Conservation (phyloP, 495 filamentous ascomycete species). For the Penicillium macrosclerotiorum region DNA sequence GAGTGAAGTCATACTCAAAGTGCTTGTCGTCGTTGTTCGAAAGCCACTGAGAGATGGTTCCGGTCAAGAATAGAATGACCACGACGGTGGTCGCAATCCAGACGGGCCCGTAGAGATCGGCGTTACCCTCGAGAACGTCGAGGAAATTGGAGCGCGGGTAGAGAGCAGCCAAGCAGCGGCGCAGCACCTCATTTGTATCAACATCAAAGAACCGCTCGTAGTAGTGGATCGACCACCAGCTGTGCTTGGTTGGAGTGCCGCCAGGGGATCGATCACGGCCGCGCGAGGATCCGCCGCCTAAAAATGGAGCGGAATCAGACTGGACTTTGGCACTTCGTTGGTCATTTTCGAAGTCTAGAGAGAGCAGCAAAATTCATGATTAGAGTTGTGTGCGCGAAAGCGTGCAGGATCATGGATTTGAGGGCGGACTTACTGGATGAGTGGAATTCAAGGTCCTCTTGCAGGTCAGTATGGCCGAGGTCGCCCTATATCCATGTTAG, state of each 20-base stretch:
- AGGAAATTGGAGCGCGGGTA: slow-evolving; percentile 92
- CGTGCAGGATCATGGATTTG: no score
- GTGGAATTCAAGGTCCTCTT: slow-evolving; percentile 99
- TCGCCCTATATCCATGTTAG: slow-evolving; percentile 66
- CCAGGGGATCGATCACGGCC: slow-evolving; percentile 43
- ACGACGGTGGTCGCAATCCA: slow-evolving; percentile 99
- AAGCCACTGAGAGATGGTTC: slow-evolving; percentile 89
- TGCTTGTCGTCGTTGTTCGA: slow-evolving; percentile 56
- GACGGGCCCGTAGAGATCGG: slow-evolving; percentile 91
- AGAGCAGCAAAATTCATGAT: not conserved
- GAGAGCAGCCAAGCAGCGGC: slow-evolving; percentile 77
- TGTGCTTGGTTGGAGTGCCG: slow-evolving; percentile 67
- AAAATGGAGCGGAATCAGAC: slow-evolving; percentile 57
- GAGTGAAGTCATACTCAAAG: slow-evolving; percentile 83
- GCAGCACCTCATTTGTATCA: slow-evolving; percentile 82
- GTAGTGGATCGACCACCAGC: slow-evolving; percentile 88
- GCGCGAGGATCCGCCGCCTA: slow-evolving; percentile 52
- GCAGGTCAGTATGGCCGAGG: slow-evolving; percentile 94
- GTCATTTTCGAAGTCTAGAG: slow-evolving; percentile 52
- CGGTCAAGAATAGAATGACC: slow-evolving; percentile 89
- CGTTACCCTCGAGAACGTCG: slow-evolving; percentile 94
- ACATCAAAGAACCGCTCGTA: slow-evolving; percentile 98
- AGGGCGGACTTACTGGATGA: slow-evolving; percentile 64
- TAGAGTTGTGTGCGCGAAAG: not conserved
- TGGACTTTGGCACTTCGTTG: slow-evolving; percentile 57